Percentiles rank a stretch among this genome's conserved stretches.
Conservation (phyloP, 2,329 filamentous ascomycete genomes). For the Pestalotiopsis sp. region DNA sequence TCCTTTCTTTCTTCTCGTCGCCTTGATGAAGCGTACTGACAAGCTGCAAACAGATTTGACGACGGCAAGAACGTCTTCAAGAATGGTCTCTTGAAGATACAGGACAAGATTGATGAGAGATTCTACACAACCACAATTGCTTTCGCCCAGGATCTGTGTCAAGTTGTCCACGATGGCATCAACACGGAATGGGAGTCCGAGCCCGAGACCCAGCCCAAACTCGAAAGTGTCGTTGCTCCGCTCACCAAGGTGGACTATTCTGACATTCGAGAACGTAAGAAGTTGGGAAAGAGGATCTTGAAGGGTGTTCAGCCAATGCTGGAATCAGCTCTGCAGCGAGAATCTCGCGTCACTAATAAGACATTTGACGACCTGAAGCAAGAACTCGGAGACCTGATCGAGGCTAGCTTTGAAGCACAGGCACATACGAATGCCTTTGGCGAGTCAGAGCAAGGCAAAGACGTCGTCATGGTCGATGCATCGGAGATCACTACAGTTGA, state of each 20-base stretch:
- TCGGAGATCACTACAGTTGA: constrained; percentile 46
- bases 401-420: constrained; percentile 64
- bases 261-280: constrained; percentile 80
- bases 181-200: constrained; percentile 40
- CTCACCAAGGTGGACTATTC: constrained; percentile 54
- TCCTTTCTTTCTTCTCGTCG: constrained; percentile 19
- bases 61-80: constrained; percentile 57
- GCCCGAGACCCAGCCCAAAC: constrained; percentile 27
- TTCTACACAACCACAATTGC: constrained; percentile 60
- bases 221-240: constrained; percentile 48
- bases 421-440: constrained; percentile 41
- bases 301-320: constrained; percentile 79
- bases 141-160: constrained; percentile 60
- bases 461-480: constrained; percentile 57
- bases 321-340: constrained; percentile 75
- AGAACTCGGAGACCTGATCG: constrained; percentile 75
- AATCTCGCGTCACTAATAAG: constrained; percentile 77
- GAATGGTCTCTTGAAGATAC: constrained; percentile 51
- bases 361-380: constrained; percentile 70
- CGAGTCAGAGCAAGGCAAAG: constrained; percentile 43
- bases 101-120: constrained; percentile 54
- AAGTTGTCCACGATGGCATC: constrained; percentile 56
- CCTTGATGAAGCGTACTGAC: constrained; percentile 37
- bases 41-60: constrained; percentile 56
- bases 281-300: constrained; percentile 86